Evolutionary conservation across 2,329 filamentous ascomycete genomes (phyloP).

Genomic region (Colletotrichum truncatum): DNA sequence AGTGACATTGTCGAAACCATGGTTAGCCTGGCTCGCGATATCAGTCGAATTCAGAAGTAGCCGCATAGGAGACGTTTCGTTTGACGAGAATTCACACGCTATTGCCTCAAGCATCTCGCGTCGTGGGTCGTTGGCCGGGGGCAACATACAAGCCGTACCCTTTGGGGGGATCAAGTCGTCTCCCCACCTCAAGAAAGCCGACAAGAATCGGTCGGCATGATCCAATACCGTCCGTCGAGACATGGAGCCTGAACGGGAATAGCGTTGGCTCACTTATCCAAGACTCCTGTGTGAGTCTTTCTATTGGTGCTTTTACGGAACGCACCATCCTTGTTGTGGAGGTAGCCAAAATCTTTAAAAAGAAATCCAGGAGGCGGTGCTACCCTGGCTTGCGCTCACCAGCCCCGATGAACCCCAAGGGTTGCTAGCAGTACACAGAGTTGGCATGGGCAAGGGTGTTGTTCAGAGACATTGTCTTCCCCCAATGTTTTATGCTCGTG

Average conservation of each 20-base stretch:
- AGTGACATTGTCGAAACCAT: not conserved
- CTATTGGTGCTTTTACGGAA: slow-evolving; percentile 31
- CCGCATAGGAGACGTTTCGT: slow-evolving; percentile 10
- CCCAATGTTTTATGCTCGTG: slow-evolving; percentile 20
- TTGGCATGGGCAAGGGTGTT: slow-evolving; percentile 4
- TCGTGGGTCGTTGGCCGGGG: not conserved
- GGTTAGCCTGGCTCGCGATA: slow-evolving; percentile 6
- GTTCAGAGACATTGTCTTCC: slow-evolving; percentile 6
- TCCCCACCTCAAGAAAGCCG: not conserved
- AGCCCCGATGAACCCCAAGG: slow-evolving; percentile 24
- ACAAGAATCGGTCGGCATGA: slow-evolving; percentile 11
- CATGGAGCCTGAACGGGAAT: slow-evolving; percentile 27
- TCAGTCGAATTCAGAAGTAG: slow-evolving; percentile 5
- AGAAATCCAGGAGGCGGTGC: slow-evolving; percentile 31
- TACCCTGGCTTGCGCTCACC: slow-evolving; percentile 21
- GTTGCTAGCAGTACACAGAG: slow-evolving; percentile 19
- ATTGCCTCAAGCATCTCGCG: slow-evolving; percentile 6
- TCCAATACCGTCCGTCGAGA: slow-evolving; percentile 26
- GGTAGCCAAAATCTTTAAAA: slow-evolving; percentile 33
- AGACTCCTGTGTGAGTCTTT: not conserved
- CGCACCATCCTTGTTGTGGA: slow-evolving; percentile 23
- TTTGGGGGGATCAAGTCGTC: not conserved
- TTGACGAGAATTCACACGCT: slow-evolving; percentile 15
- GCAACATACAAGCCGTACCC: not conserved
- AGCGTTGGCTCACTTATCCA: slow-evolving; percentile 27